These are phyloP conservation scores for Colletotrichum trifolii DNA, from an alignment of 2,329 filamentous ascomycete genomes.

Conservation along the genomic window DNA sequence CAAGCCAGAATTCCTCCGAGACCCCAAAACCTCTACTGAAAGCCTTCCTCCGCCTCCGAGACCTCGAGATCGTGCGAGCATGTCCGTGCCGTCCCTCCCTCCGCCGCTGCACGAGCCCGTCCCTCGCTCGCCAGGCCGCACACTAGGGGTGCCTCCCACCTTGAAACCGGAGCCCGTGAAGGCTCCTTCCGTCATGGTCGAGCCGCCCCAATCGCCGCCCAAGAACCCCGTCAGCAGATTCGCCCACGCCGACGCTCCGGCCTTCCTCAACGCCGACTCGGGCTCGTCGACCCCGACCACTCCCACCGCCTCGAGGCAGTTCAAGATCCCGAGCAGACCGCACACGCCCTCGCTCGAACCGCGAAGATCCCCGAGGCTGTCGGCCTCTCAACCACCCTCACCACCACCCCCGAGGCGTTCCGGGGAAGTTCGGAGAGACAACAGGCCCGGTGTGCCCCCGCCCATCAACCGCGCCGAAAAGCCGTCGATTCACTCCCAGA, in stretches of 20 bases:
- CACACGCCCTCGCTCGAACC: constrained; percentile 63
- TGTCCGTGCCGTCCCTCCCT: constrained; percentile 38
- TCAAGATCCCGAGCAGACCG: constrained; percentile 66
- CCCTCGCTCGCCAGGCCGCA: constrained; percentile 49
- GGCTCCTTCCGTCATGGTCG: constrained; percentile 73
- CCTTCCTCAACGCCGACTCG: constrained; percentile 61
- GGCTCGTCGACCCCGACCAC: constrained; percentile 54
- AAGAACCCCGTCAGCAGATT: constrained; percentile 55
- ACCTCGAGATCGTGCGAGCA: constrained; percentile 37
- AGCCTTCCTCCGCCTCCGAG: constrained; percentile 43
- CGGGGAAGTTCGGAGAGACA: constrained; percentile 65
- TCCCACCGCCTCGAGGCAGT: constrained; percentile 56
- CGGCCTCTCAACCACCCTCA: constrained; percentile 66
- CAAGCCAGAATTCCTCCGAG: constrained; percentile 57
- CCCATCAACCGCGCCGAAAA: constrained; percentile 86
- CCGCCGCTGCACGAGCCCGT: constrained; percentile 35
- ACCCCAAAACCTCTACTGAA: constrained; percentile 53
- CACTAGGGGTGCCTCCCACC: constrained; percentile 55
- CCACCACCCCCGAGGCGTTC: constrained; percentile 73
- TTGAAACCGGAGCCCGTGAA: constrained; percentile 54
- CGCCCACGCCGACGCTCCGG: constrained; percentile 53
- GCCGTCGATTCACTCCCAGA: constrained; percentile 48
- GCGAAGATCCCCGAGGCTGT: constrained; percentile 59
- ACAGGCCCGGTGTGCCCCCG: constrained; percentile 67
- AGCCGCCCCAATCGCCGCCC: constrained; percentile 77